Evolutionary conservation across 2,329 filamentous ascomycete genomes (phyloP).

Genomic region (Aspergillus sp.): DNA sequence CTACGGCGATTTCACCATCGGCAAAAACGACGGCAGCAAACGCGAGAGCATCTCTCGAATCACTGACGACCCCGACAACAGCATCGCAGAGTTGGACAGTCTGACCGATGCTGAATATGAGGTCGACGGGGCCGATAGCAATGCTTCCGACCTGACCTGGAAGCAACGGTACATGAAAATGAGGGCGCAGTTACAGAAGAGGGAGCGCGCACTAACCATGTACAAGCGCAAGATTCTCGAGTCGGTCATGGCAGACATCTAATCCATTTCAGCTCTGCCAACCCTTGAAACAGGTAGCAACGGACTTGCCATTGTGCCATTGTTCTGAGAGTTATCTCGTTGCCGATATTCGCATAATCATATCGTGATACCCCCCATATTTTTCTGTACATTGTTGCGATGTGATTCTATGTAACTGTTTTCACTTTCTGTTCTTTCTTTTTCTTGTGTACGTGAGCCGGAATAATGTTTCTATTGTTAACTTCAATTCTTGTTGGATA

Average conservation of each 20-base stretch:
- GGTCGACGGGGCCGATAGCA: slow-evolving; percentile 23
- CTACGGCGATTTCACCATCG: slow-evolving; percentile 19
- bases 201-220: slow-evolving; percentile 36
- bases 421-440: background rate
- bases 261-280: background rate
- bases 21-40: slow-evolving; percentile 1
- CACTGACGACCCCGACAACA: slow-evolving; percentile 15
- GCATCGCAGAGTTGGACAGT: slow-evolving; percentile 18
- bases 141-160: slow-evolving; percentile 34
- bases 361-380: background rate
- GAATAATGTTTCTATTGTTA: background rate
- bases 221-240: slow-evolving; percentile 45
- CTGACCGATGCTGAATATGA: slow-evolving; percentile 29
- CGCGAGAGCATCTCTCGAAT: slow-evolving; percentile 10
- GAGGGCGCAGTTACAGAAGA: slow-evolving; percentile 39
- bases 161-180: slow-evolving; percentile 41
- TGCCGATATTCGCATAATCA: background rate
- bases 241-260: slow-evolving; percentile 45
- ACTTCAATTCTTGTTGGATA: slow-evolving; percentile 16
- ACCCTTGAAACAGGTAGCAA: background rate
- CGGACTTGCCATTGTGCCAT: background rate
- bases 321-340: background rate
- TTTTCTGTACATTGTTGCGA: slow-evolving; percentile 5
- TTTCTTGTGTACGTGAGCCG: slow-evolving; percentile 1
- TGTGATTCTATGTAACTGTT: background rate